phyloP scores from a whole-genome alignment of 2,329 filamentous ascomycete genomes.

The Colletotrichum plurivorum region DNA sequence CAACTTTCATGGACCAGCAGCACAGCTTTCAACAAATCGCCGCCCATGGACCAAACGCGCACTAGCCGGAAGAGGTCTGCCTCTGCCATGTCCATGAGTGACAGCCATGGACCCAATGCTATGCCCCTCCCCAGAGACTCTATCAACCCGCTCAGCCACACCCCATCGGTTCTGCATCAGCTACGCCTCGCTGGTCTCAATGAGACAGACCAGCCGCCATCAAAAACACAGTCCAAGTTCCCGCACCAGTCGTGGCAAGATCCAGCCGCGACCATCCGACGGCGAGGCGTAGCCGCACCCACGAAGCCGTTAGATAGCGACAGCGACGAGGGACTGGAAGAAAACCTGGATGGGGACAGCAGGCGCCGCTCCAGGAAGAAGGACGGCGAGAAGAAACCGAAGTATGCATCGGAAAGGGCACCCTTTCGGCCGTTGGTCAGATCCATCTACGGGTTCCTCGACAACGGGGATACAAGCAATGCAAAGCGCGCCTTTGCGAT shows the following conservation, averaged over 20 bases:
- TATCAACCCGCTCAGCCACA: slow-evolving; percentile 70
- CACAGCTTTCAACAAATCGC: neutral
- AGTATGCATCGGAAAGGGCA: slow-evolving; percentile 37
- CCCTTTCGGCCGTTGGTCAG: slow-evolving; percentile 43
- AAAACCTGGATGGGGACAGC: slow-evolving; percentile 40
- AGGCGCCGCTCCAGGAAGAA: slow-evolving; percentile 28
- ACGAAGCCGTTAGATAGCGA: slow-evolving; percentile 19
- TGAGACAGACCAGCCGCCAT: slow-evolving; percentile 61
- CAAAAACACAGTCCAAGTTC: slow-evolving; percentile 57
- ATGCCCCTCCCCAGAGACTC: slow-evolving; percentile 49
- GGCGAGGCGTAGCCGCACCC: neutral
- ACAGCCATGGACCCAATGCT: slow-evolving; percentile 22
- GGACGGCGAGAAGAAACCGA: slow-evolving; percentile 39
- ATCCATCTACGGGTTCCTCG: slow-evolving; percentile 81
- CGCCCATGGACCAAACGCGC: slow-evolving; percentile 16
- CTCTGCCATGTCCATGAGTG: slow-evolving; percentile 40
- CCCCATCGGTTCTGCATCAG: slow-evolving; percentile 65
- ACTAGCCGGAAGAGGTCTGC: slow-evolving; percentile 50
- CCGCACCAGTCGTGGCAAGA: slow-evolving; percentile 60
- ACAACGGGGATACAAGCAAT: slow-evolving; percentile 77
- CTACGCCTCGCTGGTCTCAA: slow-evolving; percentile 67
- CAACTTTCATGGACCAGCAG: neutral
- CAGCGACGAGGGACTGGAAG: slow-evolving; percentile 11
- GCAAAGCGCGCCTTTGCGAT: slow-evolving; percentile 83
- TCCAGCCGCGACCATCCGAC: slow-evolving; percentile 3